Conservation (phyloP, 495 filamentous ascomycete species). For the Recurvomyces mirabilis region DNA sequence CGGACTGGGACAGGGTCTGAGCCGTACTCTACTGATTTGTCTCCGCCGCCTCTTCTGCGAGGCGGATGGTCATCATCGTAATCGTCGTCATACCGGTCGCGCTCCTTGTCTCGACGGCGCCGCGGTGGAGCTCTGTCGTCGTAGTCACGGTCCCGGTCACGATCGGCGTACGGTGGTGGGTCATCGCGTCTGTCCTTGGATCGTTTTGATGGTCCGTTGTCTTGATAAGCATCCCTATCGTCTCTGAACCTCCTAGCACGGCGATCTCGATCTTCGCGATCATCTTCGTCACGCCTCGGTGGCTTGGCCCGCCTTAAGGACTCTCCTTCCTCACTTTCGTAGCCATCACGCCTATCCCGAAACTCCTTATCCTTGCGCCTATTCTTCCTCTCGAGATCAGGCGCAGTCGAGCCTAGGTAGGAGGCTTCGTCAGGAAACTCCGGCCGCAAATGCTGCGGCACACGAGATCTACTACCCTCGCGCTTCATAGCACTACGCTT, state of each 20-base stretch:
- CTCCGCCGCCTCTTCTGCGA: conserved; percentile 4
- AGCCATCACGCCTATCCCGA: conserved; percentile 22
- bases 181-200: neutral
- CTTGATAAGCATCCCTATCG: neutral
- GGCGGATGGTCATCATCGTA: conserved; percentile 14
- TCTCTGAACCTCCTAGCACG: conserved; percentile 1
- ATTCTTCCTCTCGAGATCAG: conserved; percentile 22
- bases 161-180: conserved; percentile 7
- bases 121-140: conserved; percentile 7
- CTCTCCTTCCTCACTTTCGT: conserved; percentile 25
- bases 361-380: conserved; percentile 16
- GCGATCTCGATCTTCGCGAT: neutral
- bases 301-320: conserved; percentile 4
- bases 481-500: conserved; percentile 15
- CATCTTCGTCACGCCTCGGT: neutral
- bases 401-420: conserved; percentile 19
- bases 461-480: conserved; percentile 14
- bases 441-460: conserved; percentile 11
- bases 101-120: neutral
- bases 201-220: neutral
- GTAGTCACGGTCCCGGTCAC: conserved; percentile 2
- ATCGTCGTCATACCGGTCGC: conserved; percentile 1
- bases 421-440: conserved; percentile 23
- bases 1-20: conserved; percentile 10
- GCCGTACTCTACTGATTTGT: conserved; percentile 14